Evolutionary conservation across 352 stramenopile genomes (phyloP).

Genomic region (Phytophthora pluvialis): DNA sequence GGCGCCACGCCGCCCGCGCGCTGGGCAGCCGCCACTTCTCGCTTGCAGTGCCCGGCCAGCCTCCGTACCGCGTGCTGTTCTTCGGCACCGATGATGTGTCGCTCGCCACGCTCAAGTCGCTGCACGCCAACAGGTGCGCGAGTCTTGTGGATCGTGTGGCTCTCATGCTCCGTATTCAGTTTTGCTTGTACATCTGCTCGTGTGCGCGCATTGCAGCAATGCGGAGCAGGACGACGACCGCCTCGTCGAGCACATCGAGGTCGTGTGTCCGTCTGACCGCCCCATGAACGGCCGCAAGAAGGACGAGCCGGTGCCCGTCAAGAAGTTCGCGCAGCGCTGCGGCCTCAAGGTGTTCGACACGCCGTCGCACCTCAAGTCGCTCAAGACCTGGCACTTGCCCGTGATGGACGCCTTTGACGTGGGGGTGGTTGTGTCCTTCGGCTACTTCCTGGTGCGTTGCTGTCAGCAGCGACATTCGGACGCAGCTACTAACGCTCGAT

Average conservation of each 20-base stretch:
- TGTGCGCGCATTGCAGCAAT: slow-evolving; percentile 24
- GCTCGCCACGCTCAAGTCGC: slow-evolving; percentile 69
- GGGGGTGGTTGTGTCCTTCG: slow-evolving; percentile 90
- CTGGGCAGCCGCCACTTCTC: slow-evolving; percentile 36
- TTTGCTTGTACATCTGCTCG: not conserved
- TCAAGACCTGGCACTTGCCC: slow-evolving; percentile 77
- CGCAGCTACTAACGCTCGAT: slow-evolving; percentile 5
- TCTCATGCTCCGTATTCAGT: slow-evolving; percentile 1
- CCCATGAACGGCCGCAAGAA: slow-evolving; percentile 71
- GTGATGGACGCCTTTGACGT: slow-evolving; percentile 66
- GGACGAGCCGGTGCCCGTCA: slow-evolving; percentile 75
- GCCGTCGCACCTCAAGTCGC: slow-evolving; percentile 73
- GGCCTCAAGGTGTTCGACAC: slow-evolving; percentile 70
- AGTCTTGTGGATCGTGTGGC: slow-evolving; percentile 10
- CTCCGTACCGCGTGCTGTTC: slow-evolving; percentile 74
- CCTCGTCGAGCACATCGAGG: slow-evolving; percentile 63
- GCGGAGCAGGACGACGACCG: slow-evolving; percentile 30
- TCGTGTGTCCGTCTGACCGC: slow-evolving; percentile 84
- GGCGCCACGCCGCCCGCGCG: not conserved
- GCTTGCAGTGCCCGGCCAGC: slow-evolving; percentile 32
- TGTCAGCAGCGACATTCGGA: not conserved
- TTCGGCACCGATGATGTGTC: slow-evolving; percentile 89
- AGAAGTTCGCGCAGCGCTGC: slow-evolving; percentile 70
- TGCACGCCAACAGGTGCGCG: slow-evolving; percentile 73
- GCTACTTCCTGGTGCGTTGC: slow-evolving; percentile 74